phyloP scores from a whole-genome alignment of 495 filamentous ascomycete genomes.

The Hyaloscypha hepaticicola region DNA sequence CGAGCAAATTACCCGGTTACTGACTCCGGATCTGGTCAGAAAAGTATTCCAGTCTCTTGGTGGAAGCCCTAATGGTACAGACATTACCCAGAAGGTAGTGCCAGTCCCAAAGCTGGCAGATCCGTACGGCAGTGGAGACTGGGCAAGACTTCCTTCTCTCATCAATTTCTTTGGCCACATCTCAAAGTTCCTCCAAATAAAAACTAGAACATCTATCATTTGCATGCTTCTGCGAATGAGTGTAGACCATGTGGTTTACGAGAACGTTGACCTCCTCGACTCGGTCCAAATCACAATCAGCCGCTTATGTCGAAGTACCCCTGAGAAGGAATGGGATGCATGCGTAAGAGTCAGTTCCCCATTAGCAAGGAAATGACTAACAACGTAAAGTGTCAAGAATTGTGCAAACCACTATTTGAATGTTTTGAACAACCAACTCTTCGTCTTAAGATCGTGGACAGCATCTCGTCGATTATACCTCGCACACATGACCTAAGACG shows the following conservation, averaged over 20 bases:
- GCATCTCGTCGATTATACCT: constrained; percentile 53
- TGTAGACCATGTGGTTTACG: constrained; percentile 19
- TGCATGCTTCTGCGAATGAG: constrained; percentile 27
- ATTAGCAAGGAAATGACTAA: constrained; percentile 23
- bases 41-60: constrained; percentile 43
- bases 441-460: constrained; percentile 58
- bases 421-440: constrained; percentile 51
- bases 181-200: constrained; percentile 9
- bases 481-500: constrained; percentile 62
- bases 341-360: constrained; percentile 19
- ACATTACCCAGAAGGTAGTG: constrained; percentile 21
- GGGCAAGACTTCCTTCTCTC: constrained; percentile 23
- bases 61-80: constrained; percentile 36
- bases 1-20: constrained; percentile 39
- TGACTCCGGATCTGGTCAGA: constrained; percentile 38
- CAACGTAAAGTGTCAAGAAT: constrained; percentile 48
- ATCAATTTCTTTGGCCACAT: constrained; percentile 19
- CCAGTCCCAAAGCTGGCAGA: constrained; percentile 14
- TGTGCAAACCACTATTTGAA: constrained; percentile 51
- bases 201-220: constrained; percentile 16
- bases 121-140: constrained; percentile 17
- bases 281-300: constrained; percentile 22
- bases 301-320: constrained; percentile 21
- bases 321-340: constrained; percentile 22
- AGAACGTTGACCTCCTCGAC: constrained; percentile 27